These are phyloP conservation scores for Stagonosporopsis cucurbitacearum DNA, from an alignment of 2,329 filamentous ascomycete genomes.

Conservation along the genomic window DNA sequence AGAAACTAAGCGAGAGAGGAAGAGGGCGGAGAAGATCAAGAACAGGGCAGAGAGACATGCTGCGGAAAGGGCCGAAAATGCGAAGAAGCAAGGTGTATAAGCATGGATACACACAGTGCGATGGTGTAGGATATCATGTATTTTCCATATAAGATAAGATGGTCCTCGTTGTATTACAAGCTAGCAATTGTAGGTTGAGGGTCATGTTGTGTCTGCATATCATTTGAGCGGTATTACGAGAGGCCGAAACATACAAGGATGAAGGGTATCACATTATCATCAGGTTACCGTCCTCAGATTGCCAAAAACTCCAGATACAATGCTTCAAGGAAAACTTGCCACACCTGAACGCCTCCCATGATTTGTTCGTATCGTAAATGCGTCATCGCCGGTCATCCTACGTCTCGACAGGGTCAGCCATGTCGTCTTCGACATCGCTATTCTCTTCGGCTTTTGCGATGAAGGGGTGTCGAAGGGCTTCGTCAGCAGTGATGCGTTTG, in stretches of 20 bases:
- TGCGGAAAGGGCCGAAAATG: slow-evolving; percentile 31
- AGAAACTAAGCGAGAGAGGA: slow-evolving; percentile 36
- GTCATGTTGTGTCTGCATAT: slow-evolving; percentile 17
- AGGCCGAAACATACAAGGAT: slow-evolving; percentile 27
- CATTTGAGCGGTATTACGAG: slow-evolving; percentile 9
- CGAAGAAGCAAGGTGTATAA: slow-evolving; percentile 32
- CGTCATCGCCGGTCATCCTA: slow-evolving; percentile 24
- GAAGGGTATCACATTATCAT: slow-evolving; percentile 44
- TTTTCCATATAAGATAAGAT: slow-evolving; percentile 5
- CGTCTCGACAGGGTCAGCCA: slow-evolving; percentile 36
- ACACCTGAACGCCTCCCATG: slow-evolving; percentile 32
- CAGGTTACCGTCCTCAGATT: slow-evolving; percentile 25
- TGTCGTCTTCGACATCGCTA: slow-evolving; percentile 43
- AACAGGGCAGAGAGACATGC: slow-evolving; percentile 33
- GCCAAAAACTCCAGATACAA: slow-evolving; percentile 38
- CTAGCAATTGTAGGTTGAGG: slow-evolving; percentile 4
- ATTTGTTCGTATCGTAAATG: slow-evolving; percentile 27
- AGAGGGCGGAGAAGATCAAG: slow-evolving; percentile 32
- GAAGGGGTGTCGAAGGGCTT: slow-evolving; percentile 77
- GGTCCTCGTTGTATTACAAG: slow-evolving; percentile 6
- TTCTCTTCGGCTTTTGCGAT: slow-evolving; percentile 51
- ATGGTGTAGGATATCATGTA: slow-evolving; percentile 12
- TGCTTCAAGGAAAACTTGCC: slow-evolving; percentile 24
- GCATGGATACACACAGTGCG: neutral
- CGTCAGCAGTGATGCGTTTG: slow-evolving; percentile 74